Evolutionary conservation across 306 rosid genomes (phyloP).

Genomic region (Dryas alaskensis): DNA sequence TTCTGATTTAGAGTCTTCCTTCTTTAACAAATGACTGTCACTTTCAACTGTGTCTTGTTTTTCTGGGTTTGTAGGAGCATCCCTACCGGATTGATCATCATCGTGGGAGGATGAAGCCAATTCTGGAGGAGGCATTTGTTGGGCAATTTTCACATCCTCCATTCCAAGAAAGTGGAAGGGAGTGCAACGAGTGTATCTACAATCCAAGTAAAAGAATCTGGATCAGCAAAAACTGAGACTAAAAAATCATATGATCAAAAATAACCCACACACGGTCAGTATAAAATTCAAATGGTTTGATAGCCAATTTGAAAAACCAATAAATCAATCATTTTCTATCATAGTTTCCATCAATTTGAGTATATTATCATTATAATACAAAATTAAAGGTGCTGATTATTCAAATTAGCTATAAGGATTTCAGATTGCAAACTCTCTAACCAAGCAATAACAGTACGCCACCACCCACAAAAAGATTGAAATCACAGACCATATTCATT

Average conservation of each 20-base stretch:
- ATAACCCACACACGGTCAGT: not conserved
- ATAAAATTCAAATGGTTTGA: too few species aligned
- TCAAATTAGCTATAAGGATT: too few species aligned
- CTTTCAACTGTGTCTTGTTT: conserved; percentile 45
- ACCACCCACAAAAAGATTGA: not conserved
- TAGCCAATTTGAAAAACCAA: too few species aligned
- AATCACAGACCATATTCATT: not conserved
- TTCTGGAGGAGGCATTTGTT: conserved; percentile 40
- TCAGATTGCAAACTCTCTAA: not conserved
- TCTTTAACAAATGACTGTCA: conserved; percentile 25
- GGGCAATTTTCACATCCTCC: conserved; percentile 55
- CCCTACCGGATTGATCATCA: conserved; percentile 27
- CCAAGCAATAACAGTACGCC: not conserved
- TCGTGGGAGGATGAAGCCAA: conserved; percentile 28
- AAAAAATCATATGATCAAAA: conserved; percentile 5
- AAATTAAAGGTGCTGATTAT: not conserved
- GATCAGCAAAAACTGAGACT: not conserved
- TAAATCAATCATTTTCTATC: too few species aligned
- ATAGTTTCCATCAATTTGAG: too few species aligned
- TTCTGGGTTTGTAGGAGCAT: conserved; percentile 29
- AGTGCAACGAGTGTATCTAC: conserved; percentile 31
- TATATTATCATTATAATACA: not conserved
- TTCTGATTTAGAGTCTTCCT: conserved; percentile 24
- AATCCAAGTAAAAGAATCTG: conserved; percentile 18
- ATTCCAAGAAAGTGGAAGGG: conserved; percentile 39